Evolutionary conservation across 208 protist species (phyloP).

Genomic region (Phytomonas francai): DNA sequence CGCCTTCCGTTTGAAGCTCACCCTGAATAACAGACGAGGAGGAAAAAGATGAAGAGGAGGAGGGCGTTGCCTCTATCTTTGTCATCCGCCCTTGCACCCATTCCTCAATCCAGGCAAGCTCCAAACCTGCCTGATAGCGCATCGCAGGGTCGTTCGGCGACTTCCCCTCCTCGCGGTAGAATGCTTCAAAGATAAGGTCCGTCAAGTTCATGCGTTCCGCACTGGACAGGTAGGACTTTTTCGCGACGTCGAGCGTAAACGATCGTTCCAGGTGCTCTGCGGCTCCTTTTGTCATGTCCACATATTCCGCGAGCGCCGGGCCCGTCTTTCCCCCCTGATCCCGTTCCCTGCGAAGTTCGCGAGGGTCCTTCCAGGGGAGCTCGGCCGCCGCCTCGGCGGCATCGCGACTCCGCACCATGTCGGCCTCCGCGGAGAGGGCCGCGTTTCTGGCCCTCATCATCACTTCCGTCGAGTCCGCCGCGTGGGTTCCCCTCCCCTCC

Average conservation of each 20-base stretch:
- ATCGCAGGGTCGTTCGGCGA: constrained; percentile 34
- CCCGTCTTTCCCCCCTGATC: not conserved
- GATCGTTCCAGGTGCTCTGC: constrained; percentile 17
- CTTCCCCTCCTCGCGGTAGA: constrained; percentile 36
- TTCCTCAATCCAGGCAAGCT: constrained; percentile 74
- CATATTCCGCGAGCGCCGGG: constrained; percentile 14
- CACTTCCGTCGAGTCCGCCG: too few relatives aligned
- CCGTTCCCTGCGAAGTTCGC: too few relatives aligned
- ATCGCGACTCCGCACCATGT: too few relatives aligned
- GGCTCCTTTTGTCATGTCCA: constrained; percentile 18
- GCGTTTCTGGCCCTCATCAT: too few relatives aligned
- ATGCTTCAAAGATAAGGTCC: constrained; percentile 50
- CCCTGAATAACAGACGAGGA: too few relatives aligned
- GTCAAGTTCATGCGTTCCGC: constrained; percentile 28
- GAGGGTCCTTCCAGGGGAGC: too few relatives aligned
- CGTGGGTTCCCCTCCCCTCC: too few relatives aligned
- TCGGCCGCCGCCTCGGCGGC: too few relatives aligned
- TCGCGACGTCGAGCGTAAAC: constrained; percentile 9
- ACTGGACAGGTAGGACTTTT: constrained; percentile 19
- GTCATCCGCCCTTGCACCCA: too few relatives aligned
- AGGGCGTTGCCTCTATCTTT: constrained; percentile 4
- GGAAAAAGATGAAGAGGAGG: too few relatives aligned
- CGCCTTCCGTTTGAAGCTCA: too few relatives aligned
- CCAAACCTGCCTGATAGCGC: constrained; percentile 62
- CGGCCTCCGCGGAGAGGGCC: too few relatives aligned